These are phyloP conservation scores for Zychaea mexicana DNA, from an alignment of 371 early-diverging fungal genomes.

Conservation along the genomic window DNA sequence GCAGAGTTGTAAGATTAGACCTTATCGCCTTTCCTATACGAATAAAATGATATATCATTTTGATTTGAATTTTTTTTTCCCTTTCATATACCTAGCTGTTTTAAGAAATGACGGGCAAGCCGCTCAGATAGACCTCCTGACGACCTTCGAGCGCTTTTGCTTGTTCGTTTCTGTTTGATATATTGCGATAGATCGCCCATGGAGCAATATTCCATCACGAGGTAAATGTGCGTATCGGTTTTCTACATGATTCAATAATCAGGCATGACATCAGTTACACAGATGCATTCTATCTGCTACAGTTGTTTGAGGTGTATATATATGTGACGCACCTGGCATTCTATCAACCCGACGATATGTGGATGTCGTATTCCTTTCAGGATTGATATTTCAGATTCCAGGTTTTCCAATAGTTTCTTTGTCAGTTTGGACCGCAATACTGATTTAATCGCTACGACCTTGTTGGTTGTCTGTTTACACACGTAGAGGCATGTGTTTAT, in stretches of 20 bases:
- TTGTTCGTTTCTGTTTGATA: conserved; percentile 71
- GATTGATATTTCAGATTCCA: conserved; percentile 92
- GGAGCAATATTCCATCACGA: conserved; percentile 95
- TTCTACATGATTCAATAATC: conserved; percentile 50
- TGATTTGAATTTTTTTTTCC: too few relatives aligned
- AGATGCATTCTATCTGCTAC: too few relatives aligned
- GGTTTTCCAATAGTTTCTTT: conserved; percentile 84
- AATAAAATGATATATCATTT: too few relatives aligned
- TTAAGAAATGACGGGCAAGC: conserved; percentile 81
- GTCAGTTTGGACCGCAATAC: conserved; percentile 86
- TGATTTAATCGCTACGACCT: conserved; percentile 87
- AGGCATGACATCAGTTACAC: not conserved
- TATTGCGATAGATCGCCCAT: conserved; percentile 90
- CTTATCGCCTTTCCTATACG: too few relatives aligned
- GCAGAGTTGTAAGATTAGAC: too few relatives aligned
- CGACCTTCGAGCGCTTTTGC: conserved; percentile 41
- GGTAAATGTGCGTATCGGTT: conserved; percentile 86
- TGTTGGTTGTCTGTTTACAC: conserved; percentile 49
- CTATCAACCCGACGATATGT: conserved; percentile 86
- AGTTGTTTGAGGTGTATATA: too few relatives aligned
- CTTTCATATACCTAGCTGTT: conserved; percentile 89
- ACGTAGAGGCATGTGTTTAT: too few relatives aligned
- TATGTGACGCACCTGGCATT: conserved; percentile 81
- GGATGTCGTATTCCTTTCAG: conserved; percentile 81
- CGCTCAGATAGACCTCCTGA: conserved; percentile 78